A percentile compares a stretch with the other conserved stretches of the same genome.
Conservation (phyloP, 257 asterid species). For the Petrea volubilis region DNA sequence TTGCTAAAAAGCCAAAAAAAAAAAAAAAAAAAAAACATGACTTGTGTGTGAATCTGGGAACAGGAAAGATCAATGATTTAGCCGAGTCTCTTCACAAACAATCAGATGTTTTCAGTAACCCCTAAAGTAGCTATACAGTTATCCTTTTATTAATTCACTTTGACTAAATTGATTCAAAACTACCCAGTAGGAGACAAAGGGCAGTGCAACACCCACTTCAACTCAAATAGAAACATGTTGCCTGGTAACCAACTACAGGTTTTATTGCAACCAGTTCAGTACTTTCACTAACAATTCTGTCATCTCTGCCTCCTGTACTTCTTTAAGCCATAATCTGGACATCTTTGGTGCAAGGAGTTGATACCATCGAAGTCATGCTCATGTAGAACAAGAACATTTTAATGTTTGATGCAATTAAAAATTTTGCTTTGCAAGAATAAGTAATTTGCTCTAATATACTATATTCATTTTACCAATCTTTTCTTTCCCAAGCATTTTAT, state of each 20-base stretch:
- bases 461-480: neutral
- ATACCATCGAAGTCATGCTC: neutral
- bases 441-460: neutral
- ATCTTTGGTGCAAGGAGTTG: neutral
- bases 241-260: neutral
- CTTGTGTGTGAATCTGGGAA: neutral
- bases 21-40: neutral
- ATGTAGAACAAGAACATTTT: slow-evolving; percentile 1
- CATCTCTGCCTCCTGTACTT: neutral
- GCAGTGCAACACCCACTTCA: neutral
- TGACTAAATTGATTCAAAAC: neutral
- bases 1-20: neutral
- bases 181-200: neutral
- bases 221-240: neutral
- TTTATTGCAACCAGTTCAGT: neutral
- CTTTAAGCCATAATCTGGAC: neutral
- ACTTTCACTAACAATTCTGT: neutral
- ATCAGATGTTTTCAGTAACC: neutral
- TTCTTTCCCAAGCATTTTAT: neutral
- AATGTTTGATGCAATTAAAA: neutral
- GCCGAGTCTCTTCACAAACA: neutral
- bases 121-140: neutral
- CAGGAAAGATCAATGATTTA: neutral
- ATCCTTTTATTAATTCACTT: neutral
- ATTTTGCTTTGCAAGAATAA: neutral